Conservation (phyloP, 2,329 filamentous ascomycete genomes). For the Aschersonia sp. region DNA sequence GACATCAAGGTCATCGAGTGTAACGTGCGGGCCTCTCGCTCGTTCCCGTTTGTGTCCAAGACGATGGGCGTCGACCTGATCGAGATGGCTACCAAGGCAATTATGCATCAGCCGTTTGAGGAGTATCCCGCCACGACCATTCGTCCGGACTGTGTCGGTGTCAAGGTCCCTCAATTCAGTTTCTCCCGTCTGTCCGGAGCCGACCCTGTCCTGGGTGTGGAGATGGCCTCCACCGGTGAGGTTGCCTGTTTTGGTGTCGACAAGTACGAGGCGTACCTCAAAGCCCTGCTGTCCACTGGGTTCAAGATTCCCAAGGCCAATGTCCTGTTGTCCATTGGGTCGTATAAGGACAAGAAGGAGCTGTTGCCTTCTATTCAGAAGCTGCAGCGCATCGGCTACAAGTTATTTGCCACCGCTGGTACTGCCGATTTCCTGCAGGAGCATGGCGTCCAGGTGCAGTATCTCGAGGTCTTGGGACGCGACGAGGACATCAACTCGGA, state of each 20-base stretch:
- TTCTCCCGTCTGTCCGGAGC: constrained; percentile 95
- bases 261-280: constrained; percentile 96
- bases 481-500: constrained; percentile 83
- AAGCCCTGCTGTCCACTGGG: constrained; percentile 86
- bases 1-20: constrained; percentile 99
- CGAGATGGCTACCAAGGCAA: constrained; percentile 96
- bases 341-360: constrained; percentile 95
- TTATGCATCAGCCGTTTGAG: constrained; percentile 68
- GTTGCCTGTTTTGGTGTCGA: constrained; percentile 92
- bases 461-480: constrained; percentile 71
- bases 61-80: constrained; percentile 96
- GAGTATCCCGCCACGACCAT: constrained; percentile 71
- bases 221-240: constrained; percentile 98
- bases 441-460: constrained; percentile 83
- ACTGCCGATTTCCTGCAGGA: constrained; percentile 94
- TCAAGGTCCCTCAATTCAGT: constrained; percentile 97
- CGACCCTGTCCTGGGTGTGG: constrained; percentile 89
- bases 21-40: constrained; percentile 90
- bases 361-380: constrained; percentile 88
- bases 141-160: constrained; percentile 71
- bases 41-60: constrained; percentile 97
- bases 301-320: constrained; percentile 96
- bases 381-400: constrained; percentile 82
- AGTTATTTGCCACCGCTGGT: constrained; percentile 88
- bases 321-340: constrained; percentile 86